Evolutionary conservation across 257 asterid genomes (phyloP), one percentile per base, ranked within the genome.

Genomic region (Capsicum pubescens): DNA sequence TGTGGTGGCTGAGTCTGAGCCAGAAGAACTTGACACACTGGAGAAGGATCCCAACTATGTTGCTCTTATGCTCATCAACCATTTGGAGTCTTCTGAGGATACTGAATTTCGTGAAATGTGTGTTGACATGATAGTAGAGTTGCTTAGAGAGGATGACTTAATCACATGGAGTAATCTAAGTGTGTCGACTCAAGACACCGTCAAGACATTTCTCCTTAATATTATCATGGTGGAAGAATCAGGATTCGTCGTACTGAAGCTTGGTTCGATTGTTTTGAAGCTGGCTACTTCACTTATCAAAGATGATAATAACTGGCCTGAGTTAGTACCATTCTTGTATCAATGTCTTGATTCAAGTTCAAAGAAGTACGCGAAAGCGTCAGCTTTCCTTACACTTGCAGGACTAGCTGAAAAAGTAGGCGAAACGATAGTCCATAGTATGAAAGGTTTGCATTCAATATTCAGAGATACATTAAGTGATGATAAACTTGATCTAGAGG

Each of bases 281-380:
- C 52, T 54, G 58, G 99, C 98, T 2, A 91, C 98, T 1, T 91
- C 94, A 15, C 91, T 96, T 78, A 68, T 96, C 39, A 97, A 95
- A 0, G 98, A 93, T n/a, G n/a, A n/a, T 1, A 91, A 91, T 70
- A 91, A 90, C 84, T 95, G 99, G 99, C 97, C 97, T 3, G 98
- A 94, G 85, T 86, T 93, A 54, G 57, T 95, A 70, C 98, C 99
- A 1, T 96, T 94, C 67, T 92, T 95, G 98, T 95, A 92, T 68
- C 97, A 93, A 72, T 94, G 98, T 70, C 97, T 95, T 1, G 92
- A 95, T 35, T 90, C 97, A 2, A 91, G 82, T 69, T 89, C 92
- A 9, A 83, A 87, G 0, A 92, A 94, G 82, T 19, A 19, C 14
- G 70, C 92, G 56, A 97, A 93, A 91, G 95, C 90, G 69, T 92